Evolutionary conservation across 768 basidiomycete species (phyloP).

Genomic region (Vishniacozyma victoriae): DNA sequence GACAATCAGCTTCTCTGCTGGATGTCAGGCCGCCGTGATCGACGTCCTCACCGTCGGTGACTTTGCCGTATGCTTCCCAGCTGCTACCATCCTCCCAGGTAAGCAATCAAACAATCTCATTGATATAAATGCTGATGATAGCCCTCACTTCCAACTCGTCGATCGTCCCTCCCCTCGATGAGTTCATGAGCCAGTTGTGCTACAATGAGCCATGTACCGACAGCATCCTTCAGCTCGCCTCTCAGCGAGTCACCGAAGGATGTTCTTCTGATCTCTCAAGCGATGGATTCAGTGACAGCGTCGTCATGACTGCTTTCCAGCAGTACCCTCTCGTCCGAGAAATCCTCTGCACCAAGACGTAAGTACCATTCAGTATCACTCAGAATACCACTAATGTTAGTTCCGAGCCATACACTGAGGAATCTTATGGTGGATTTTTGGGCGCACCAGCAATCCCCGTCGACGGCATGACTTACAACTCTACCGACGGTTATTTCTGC

Average conservation of each 20-base stretch:
- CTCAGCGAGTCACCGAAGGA: slow-evolving; percentile 12
- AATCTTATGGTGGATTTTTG: background rate
- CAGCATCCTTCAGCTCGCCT: slow-evolving; percentile 17
- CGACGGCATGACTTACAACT: slow-evolving; percentile 25
- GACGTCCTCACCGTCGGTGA: too few relatives aligned
- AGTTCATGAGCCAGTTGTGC: slow-evolving; percentile 28
- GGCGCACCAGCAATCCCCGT: background rate
- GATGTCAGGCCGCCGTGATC: too few relatives aligned
- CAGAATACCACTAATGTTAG: background rate
- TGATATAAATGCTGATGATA: too few relatives aligned
- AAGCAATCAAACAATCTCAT: too few relatives aligned
- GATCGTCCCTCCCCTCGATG: slow-evolving; percentile 34
- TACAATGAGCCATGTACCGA: slow-evolving; percentile 22
- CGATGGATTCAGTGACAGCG: slow-evolving; percentile 20
- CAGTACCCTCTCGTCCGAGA: slow-evolving; percentile 41
- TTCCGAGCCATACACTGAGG: background rate
- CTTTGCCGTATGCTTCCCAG: too few relatives aligned
- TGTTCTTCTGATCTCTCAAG: slow-evolving; percentile 23
- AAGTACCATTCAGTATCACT: slow-evolving; percentile 4
- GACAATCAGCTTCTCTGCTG: too few relatives aligned
- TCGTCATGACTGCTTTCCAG: slow-evolving; percentile 17
- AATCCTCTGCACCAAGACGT: slow-evolving; percentile 40
- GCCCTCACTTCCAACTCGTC: slow-evolving; percentile 26
- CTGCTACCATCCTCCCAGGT: too few relatives aligned
- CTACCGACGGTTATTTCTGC: slow-evolving; percentile 44